Conservation (phyloP, 2,329 filamentous ascomycete species). For the Sporothrix brasiliensis region DNA sequence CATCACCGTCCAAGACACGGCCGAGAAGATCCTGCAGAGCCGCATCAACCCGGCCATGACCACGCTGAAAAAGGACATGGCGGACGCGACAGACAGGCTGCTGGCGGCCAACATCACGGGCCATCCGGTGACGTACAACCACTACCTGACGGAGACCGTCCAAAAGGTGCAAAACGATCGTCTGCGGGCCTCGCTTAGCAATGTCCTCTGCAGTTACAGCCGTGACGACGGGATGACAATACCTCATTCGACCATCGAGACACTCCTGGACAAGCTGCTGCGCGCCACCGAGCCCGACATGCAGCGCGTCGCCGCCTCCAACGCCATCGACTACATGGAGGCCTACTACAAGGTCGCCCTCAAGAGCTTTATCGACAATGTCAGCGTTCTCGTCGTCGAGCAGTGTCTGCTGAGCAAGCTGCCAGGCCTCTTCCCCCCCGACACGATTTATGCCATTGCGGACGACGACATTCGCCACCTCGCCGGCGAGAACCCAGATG, state of each 20-base stretch:
- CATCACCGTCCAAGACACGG: conserved; percentile 37
- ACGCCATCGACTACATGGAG: conserved; percentile 48
- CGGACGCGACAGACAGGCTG: conserved; percentile 38
- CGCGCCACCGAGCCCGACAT: conserved; percentile 41
- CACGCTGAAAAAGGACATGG: conserved; percentile 34
- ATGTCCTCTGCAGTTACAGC: neutral
- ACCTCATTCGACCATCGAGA: neutral
- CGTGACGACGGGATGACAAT: neutral
- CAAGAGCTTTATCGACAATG: conserved; percentile 39
- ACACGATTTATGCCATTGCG: conserved; percentile 35
- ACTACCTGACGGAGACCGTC: conserved; percentile 44
- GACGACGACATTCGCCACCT: conserved; percentile 35
- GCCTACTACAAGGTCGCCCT: conserved; percentile 51
- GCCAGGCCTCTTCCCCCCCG: conserved; percentile 36
- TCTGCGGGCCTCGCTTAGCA: neutral
- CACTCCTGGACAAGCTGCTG: neutral
- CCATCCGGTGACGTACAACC: conserved; percentile 49
- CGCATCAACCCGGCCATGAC: conserved; percentile 38
- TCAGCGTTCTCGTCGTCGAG: conserved; percentile 39
- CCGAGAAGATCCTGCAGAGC: conserved; percentile 30
- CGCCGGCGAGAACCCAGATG: conserved; percentile 37
- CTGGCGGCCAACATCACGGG: conserved; percentile 38
- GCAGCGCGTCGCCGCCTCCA: conserved; percentile 44
- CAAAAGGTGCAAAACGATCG: conserved; percentile 39
- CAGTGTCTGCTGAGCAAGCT: conserved; percentile 37